These are phyloP conservation scores for Mycena albidolilacea DNA, from an alignment of 768 basidiomycete genomes.

Conservation along the genomic window DNA sequence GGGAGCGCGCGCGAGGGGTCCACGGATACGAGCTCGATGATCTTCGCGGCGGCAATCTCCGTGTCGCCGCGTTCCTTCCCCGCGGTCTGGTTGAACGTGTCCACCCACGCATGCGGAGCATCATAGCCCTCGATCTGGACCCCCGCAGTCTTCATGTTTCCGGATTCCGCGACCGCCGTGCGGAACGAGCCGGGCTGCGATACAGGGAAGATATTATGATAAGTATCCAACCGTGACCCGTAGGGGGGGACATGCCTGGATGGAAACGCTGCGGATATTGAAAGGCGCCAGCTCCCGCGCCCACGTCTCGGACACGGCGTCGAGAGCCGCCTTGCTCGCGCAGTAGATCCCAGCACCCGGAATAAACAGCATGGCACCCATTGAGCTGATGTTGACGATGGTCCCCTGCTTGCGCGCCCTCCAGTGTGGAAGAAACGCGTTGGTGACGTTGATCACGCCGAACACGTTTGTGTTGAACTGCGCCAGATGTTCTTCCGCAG, in stretches of 20 bases:
- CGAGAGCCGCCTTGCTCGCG: slow-evolving; percentile 41
- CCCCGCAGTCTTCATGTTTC: slow-evolving; percentile 25
- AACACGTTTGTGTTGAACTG: slow-evolving; percentile 49
- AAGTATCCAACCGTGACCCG: neutral
- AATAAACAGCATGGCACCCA: slow-evolving; percentile 28
- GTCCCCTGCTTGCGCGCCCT: slow-evolving; percentile 33
- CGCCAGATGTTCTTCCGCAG: slow-evolving; percentile 31
- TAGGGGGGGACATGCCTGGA: slow-evolving; percentile 12
- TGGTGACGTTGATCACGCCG: slow-evolving; percentile 46
- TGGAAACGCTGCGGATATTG: slow-evolving; percentile 24
- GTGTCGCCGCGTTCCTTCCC: slow-evolving; percentile 39
- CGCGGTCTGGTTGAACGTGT: slow-evolving; percentile 19
- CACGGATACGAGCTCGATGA: slow-evolving; percentile 34
- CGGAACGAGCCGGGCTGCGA: slow-evolving; percentile 37
- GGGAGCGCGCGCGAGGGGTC: slow-evolving; percentile 30
- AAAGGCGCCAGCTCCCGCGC: slow-evolving; percentile 6
- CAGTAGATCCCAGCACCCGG: slow-evolving; percentile 40
- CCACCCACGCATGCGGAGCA: slow-evolving; percentile 27
- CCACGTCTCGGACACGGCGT: slow-evolving; percentile 31
- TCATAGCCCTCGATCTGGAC: slow-evolving; percentile 35
- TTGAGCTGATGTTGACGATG: slow-evolving; percentile 42
- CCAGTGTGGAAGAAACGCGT: slow-evolving; percentile 48
- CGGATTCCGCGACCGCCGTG: slow-evolving; percentile 35
- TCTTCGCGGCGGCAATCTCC: slow-evolving; percentile 29
- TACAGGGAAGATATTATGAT: neutral